phyloP scores from a whole-genome alignment of 148 eudicot species.

The Nyssa sinensis region DNA sequence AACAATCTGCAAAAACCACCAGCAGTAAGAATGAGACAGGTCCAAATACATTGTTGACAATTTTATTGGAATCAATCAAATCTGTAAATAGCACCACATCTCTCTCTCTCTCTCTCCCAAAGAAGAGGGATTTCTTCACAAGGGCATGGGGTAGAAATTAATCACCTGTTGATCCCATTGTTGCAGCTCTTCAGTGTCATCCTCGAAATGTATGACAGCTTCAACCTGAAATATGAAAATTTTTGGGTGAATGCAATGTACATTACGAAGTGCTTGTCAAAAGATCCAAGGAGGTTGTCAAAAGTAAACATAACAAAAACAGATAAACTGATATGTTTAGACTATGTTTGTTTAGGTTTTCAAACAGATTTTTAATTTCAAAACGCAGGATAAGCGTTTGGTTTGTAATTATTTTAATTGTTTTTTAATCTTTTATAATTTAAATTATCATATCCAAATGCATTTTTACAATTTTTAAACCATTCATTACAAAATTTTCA shows the following conservation, averaged over 20 bases:
- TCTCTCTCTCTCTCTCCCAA: background rate
- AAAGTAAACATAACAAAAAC: background rate
- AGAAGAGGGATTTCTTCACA: background rate
- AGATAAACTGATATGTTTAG: too few relatives aligned
- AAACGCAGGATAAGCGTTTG: too few relatives aligned
- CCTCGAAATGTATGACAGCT: constrained; percentile 97
- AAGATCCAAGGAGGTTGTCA: background rate
- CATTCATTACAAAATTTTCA: too few relatives aligned
- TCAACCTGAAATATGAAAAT: constrained; percentile 58
- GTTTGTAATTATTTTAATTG: too few relatives aligned
- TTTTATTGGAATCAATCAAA: background rate
- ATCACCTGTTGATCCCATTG: constrained; percentile 98
- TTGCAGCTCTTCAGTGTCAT: constrained; percentile 92
- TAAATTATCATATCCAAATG: too few relatives aligned
- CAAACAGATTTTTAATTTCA: too few relatives aligned
- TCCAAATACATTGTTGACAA: background rate
- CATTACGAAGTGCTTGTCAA: background rate
- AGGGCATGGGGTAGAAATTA: background rate
- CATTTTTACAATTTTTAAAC: too few relatives aligned
- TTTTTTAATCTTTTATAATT: too few relatives aligned
- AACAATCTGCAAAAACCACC: constrained; percentile 56
- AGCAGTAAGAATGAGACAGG: background rate
- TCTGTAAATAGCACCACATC: background rate
- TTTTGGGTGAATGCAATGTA: background rate
- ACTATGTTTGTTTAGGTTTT: too few relatives aligned